phyloP scores from a whole-genome alignment of 2,329 filamentous ascomycete species.

The Colletotrichum euphorbiae region DNA sequence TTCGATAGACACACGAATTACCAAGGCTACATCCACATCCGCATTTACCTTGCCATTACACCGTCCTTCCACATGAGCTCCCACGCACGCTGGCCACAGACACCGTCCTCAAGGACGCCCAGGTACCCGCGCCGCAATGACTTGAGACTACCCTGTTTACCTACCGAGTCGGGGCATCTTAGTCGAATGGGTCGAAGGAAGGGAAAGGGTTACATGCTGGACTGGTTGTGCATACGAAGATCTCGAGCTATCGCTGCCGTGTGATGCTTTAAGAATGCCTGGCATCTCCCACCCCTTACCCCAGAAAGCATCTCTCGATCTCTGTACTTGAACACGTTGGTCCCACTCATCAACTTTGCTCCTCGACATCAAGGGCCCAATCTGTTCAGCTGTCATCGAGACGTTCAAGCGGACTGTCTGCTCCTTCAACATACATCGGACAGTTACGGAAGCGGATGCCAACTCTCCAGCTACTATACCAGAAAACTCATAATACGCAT shows the following conservation, averaged over 20 bases:
- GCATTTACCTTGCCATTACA: background rate
- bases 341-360: constrained; percentile 23
- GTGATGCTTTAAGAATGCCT: constrained; percentile 29
- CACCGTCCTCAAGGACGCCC: background rate
- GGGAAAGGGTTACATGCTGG: constrained; percentile 29
- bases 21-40: constrained; percentile 3
- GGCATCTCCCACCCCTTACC: constrained; percentile 31
- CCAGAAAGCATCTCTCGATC: constrained; percentile 34
- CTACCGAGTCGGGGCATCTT: constrained; percentile 20
- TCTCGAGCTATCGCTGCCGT: constrained; percentile 33
- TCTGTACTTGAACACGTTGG: constrained; percentile 36
- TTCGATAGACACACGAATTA: constrained; percentile 12
- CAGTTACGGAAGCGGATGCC: background rate
- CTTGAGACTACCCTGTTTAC: constrained; percentile 29
- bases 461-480: background rate
- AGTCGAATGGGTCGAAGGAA: constrained; percentile 24
- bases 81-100: constrained; percentile 12
- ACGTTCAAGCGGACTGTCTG: constrained; percentile 12
- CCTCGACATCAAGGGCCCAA: background rate
- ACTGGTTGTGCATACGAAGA: constrained; percentile 26
- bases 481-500: background rate
- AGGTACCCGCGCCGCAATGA: constrained; percentile 16
- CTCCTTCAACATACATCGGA: constrained; percentile 4
- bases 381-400: constrained; percentile 17
- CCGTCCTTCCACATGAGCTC: background rate